Conservation (phyloP, 2,329 filamentous ascomycete species). For the Ceratocystis cacaofunesta region DNA sequence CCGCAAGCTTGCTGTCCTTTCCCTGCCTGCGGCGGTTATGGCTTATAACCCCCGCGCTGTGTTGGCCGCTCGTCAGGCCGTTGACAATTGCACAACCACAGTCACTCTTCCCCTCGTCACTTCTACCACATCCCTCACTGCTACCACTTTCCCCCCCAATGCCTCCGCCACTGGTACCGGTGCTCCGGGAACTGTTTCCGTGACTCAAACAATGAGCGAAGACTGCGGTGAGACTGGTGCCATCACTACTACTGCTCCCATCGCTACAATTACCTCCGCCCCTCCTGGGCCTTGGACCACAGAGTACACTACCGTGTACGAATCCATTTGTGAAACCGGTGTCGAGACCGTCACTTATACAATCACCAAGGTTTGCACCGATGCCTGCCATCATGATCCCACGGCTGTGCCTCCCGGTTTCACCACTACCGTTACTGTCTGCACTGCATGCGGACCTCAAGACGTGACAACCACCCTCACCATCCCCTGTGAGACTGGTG, state of each 20-base stretch:
- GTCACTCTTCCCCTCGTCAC: constrained; percentile 3
- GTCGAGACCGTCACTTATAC: constrained; percentile 16
- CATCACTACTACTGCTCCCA: background rate
- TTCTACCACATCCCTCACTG: background rate
- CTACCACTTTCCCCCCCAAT: background rate
- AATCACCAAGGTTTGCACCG: constrained; percentile 16
- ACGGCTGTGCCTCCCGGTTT: constrained; percentile 15
- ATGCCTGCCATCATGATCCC: constrained; percentile 3
- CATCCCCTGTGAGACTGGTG: constrained; percentile 8
- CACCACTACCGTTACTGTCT: constrained; percentile 12
- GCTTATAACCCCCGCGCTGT: constrained; percentile 11
- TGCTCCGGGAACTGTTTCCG: background rate
- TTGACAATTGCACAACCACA: constrained; percentile 3
- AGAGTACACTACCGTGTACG: constrained; percentile 16
- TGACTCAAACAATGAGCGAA: background rate
- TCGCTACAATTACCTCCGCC: background rate
- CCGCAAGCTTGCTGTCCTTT: constrained; percentile 12
- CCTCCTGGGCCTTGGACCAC: constrained; percentile 3
- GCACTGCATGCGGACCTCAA: constrained; percentile 3
- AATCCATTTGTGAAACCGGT: constrained; percentile 12
- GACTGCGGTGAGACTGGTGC: background rate
- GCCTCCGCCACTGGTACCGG: background rate
- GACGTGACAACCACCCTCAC: constrained; percentile 8
- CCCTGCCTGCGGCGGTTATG: constrained; percentile 11
- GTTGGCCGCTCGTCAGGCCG: constrained; percentile 5